phyloP scores from a whole-genome alignment of 2,329 filamentous ascomycete genomes.

The Colletotrichum euphorbiae region DNA sequence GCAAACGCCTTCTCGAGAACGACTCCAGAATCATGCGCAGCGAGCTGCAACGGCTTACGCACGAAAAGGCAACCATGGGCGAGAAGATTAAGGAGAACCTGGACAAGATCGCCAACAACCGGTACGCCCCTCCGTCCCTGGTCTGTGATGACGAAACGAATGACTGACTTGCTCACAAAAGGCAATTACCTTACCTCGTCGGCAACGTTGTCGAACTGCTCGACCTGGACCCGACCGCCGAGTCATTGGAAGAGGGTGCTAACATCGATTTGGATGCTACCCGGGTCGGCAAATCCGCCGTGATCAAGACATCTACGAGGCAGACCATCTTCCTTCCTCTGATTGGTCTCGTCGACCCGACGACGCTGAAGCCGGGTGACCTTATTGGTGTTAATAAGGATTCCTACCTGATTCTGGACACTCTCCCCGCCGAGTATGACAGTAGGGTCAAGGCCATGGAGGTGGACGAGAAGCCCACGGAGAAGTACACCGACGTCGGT shows the following conservation, averaged over 20 bases:
- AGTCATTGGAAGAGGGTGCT: slow-evolving; percentile 96
- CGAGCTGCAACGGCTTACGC: slow-evolving; percentile 91
- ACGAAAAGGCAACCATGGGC: slow-evolving; percentile 95
- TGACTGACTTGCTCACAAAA: slow-evolving; percentile 53
- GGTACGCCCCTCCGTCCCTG: slow-evolving; percentile 66
- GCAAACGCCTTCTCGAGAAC: slow-evolving; percentile 93
- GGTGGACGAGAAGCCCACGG: slow-evolving; percentile 98
- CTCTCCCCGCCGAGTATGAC: slow-evolving; percentile 96
- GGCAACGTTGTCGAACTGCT: slow-evolving; percentile 98
- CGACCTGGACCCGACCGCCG: slow-evolving; percentile 94
- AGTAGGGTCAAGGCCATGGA: slow-evolving; percentile 99
- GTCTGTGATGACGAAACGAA: slow-evolving; percentile 8
- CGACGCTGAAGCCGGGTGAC: slow-evolving; percentile 94
- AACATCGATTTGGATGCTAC: slow-evolving; percentile 99
- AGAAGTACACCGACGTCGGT: slow-evolving; percentile 98
- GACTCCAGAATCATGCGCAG: slow-evolving; percentile 99
- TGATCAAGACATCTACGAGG: slow-evolving; percentile 98
- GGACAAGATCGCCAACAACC: slow-evolving; percentile 99
- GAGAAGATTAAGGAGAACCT: slow-evolving; percentile 99
- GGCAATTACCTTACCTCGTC: slow-evolving; percentile 97
- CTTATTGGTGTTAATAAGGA: slow-evolving; percentile 99
- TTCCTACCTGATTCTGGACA: slow-evolving; percentile 96
- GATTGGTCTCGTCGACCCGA: slow-evolving; percentile 95
- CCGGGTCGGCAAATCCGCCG: slow-evolving; percentile 95
- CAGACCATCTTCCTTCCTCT: slow-evolving; percentile 99